phyloP scores from a whole-genome alignment of 176 grass and related monocot genomes.

The Microstegium vimineum region DNA sequence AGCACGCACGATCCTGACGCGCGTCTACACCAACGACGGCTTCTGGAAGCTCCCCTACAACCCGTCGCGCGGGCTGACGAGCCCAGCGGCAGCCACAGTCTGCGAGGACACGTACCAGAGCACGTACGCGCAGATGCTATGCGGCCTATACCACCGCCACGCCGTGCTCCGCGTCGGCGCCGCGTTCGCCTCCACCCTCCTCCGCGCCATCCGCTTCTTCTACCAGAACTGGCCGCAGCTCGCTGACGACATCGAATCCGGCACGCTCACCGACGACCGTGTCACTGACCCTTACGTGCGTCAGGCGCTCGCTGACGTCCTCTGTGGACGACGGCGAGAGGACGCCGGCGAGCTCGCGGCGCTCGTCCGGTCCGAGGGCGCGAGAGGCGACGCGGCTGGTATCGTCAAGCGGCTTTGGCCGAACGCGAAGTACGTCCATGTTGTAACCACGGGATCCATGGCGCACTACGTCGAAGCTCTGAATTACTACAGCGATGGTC shows the following conservation, averaged over 20 bases:
- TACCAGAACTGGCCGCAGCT: too few species aligned
- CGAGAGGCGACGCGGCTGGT: too few species aligned
- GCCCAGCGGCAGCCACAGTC: conserved; percentile 48
- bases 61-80: too few species aligned
- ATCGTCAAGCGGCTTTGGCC: conserved; percentile 48
- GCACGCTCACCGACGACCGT: neutral
- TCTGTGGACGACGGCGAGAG: too few species aligned
- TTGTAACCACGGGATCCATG: conserved; percentile 49
- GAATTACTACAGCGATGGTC: conserved; percentile 43
- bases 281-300: neutral
- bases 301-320: neutral
- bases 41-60: too few species aligned
- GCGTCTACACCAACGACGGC: too few species aligned
- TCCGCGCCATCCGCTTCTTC: too few species aligned
- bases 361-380: too few species aligned
- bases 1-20: too few species aligned
- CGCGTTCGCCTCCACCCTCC: too few species aligned
- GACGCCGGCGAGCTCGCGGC: too few species aligned
- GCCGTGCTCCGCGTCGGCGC: conserved; percentile 84
- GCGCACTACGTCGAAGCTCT: conserved; percentile 47
- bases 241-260: neutral
- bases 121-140: conserved; percentile 96
- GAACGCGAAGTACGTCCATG: conserved; percentile 51
- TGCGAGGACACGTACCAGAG: conserved; percentile 91
- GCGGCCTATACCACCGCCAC: conserved; percentile 72